Conservation (phyloP, 2,329 filamentous ascomycete species). For the Ceratocystis alfenasii region DNA sequence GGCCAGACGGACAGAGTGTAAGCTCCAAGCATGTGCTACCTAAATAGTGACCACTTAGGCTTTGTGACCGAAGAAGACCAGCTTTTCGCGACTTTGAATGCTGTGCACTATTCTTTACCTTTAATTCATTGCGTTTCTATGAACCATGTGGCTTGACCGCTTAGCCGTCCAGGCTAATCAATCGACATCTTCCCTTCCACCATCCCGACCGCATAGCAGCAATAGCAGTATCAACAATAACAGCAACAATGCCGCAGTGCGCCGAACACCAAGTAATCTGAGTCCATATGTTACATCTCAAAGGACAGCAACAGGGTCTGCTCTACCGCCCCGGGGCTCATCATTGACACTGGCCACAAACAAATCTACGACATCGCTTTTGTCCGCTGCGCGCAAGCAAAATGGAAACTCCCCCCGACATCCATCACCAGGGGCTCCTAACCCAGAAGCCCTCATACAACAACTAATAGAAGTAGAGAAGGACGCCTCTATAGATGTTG, state of each 20-base stretch:
- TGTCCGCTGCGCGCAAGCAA: slow-evolving; percentile 48
- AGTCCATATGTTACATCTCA: slow-evolving; percentile 57
- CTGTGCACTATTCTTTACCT: background rate
- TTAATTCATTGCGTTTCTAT: background rate
- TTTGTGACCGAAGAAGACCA: background rate
- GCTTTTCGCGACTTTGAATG: background rate
- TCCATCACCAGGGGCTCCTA: slow-evolving; percentile 16
- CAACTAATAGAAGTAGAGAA: slow-evolving; percentile 15
- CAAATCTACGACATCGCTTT: slow-evolving; percentile 65
- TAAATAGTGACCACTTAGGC: background rate
- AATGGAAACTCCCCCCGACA: slow-evolving; percentile 58
- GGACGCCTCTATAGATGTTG: slow-evolving; percentile 5
- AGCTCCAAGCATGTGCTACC: background rate
- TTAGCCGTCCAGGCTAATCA: slow-evolving; percentile 55
- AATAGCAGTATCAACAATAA: slow-evolving; percentile 6
- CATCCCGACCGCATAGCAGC: slow-evolving; percentile 19
- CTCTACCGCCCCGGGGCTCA: slow-evolving; percentile 38
- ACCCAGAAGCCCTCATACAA: slow-evolving; percentile 17
- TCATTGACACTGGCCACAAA: slow-evolving; percentile 67
- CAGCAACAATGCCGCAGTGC: slow-evolving; percentile 50
- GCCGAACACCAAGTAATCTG: slow-evolving; percentile 50
- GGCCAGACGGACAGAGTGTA: slow-evolving; percentile 1
- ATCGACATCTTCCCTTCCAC: slow-evolving; percentile 40
- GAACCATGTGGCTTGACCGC: slow-evolving; percentile 82
- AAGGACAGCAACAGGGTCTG: slow-evolving; percentile 42